A percentile compares a stretch with the other conserved stretches of the same genome.
phyloP scores from a whole-genome alignment of 2,329 filamentous ascomycete species.

The Stachybotrys echinatus region DNA sequence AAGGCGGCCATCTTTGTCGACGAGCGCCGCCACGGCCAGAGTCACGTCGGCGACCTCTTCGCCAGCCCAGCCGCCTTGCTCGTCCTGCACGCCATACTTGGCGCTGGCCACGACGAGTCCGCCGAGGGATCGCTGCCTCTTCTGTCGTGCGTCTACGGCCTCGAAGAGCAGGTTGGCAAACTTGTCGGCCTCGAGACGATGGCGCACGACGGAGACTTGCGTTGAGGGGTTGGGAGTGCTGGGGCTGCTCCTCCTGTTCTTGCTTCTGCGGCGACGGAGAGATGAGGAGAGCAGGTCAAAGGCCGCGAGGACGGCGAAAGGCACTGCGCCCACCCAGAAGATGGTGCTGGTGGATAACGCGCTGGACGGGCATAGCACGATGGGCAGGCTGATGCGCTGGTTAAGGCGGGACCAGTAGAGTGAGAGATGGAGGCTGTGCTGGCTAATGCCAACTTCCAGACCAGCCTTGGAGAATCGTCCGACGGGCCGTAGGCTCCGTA shows the following conservation, averaged over 20 bases:
- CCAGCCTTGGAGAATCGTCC: conserved; percentile 37
- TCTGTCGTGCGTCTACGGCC: conserved; percentile 32
- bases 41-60: conserved; percentile 46
- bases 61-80: conserved; percentile 22
- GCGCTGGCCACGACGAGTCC: conserved; percentile 44
- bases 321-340: conserved; percentile 27
- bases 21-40: conserved; percentile 39
- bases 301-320: conserved; percentile 33
- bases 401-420: conserved; percentile 41
- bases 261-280: conserved; percentile 6
- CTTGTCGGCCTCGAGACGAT: conserved; percentile 39
- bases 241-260: conserved; percentile 5
- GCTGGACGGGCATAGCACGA: conserved; percentile 29
- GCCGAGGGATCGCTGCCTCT: conserved; percentile 23
- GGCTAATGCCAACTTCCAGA: conserved; percentile 37
- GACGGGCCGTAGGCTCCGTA: conserved; percentile 36
- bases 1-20: conserved; percentile 29
- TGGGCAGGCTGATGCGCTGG: conserved; percentile 37
- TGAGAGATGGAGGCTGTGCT: conserved; percentile 36
- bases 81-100: conserved; percentile 37
- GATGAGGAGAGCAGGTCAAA: conserved; percentile 23
- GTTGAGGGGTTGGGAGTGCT: conserved; percentile 7
- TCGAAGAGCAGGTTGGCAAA: conserved; percentile 35
- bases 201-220: conserved; percentile 21
- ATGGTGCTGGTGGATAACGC: conserved; percentile 21